These are phyloP conservation scores for Syzygium aromaticum DNA, from an alignment of 345 rosid species.

Conservation along the genomic window DNA sequence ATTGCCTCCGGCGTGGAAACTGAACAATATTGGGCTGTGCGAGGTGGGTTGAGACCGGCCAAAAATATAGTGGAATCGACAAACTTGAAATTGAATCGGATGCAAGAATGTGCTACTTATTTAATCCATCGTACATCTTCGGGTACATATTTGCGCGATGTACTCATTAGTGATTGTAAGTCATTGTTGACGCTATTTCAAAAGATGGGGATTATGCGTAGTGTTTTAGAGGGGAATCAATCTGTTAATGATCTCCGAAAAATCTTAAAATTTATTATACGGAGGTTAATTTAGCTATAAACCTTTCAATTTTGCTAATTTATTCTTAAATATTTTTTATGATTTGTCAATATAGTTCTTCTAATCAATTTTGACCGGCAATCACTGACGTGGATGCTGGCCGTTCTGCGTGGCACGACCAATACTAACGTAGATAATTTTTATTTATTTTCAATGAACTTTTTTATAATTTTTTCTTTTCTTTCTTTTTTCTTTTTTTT, in stretches of 20 bases:
- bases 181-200: neutral
- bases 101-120: neutral
- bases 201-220: neutral
- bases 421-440: neutral
- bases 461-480: neutral
- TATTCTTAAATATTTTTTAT: neutral
- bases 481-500: neutral
- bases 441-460: fast-evolving
- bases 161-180: neutral
- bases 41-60: neutral
- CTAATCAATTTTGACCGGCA: neutral
- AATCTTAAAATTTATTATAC: neutral
- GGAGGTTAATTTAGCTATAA: fast-evolving
- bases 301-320: fast-evolving
- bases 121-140: neutral
- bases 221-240: neutral
- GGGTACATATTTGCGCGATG: neutral
- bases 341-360: neutral
- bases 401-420: fast-evolving
- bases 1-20: neutral
- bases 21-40: neutral
- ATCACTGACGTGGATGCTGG: fast-evolving
- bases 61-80: neutral
- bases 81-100: neutral
- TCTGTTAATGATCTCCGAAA: neutral